Conservation (phyloP, 345 rosid species). For the Clarkia xantiana region DNA sequence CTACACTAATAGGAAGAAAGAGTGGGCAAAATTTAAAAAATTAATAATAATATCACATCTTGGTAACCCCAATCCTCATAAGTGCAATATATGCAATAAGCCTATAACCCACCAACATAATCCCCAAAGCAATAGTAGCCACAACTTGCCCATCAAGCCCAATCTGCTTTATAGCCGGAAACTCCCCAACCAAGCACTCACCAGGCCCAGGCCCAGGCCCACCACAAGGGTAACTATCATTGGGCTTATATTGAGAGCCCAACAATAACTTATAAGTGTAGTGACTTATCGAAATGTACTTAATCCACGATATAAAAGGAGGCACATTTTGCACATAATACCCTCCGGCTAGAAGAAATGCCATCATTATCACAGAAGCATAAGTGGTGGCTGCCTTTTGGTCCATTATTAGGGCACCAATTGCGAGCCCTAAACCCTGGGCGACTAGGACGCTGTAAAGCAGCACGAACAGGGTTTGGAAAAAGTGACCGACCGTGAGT, state of each 20-base stretch:
- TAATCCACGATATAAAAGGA: conserved; percentile 28
- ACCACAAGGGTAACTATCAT: conserved; percentile 20
- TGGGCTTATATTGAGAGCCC: conserved; percentile 26
- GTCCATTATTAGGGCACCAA: conserved; percentile 43
- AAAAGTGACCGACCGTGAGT: conserved; percentile 19
- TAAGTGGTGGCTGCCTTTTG: conserved; percentile 21
- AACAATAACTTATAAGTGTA: conserved; percentile 31
- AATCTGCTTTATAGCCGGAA: conserved; percentile 20
- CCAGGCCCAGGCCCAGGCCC: too few relatives aligned
- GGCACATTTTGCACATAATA: conserved; percentile 42
- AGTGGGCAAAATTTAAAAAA: not conserved
- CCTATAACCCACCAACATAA: conserved; percentile 34
- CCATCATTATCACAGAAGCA: conserved; percentile 27
- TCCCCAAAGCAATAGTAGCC: conserved; percentile 18
- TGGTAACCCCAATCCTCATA: conserved; percentile 21
- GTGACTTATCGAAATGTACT: conserved; percentile 24
- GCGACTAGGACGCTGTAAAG: conserved; percentile 30
- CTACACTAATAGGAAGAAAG: not conserved
- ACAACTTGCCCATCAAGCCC: conserved; percentile 25
- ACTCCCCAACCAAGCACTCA: conserved; percentile 32
- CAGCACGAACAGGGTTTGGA: conserved; percentile 28
- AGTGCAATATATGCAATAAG: conserved; percentile 37
- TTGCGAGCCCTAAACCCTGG: conserved; percentile 37
- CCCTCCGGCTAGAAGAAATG: conserved; percentile 31
- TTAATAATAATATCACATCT: not conserved